These are phyloP conservation scores for Coix lacrymajobi DNA, from an alignment of 176 grass and related monocot species.

Conservation along the genomic window DNA sequence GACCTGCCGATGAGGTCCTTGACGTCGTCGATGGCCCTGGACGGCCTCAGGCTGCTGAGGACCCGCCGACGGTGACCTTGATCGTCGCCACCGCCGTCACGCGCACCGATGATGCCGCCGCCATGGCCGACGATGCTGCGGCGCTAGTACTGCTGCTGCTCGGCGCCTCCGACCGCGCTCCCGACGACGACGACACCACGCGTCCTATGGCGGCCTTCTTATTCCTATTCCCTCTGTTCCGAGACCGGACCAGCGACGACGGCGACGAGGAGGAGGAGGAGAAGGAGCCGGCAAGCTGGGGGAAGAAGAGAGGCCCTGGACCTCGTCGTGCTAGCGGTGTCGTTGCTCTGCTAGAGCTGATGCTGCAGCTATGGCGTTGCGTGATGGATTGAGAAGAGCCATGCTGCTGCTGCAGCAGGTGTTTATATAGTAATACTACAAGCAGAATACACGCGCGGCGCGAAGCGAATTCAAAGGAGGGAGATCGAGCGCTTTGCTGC, in stretches of 20 bases:
- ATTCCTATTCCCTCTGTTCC: background rate
- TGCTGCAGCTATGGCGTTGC: background rate
- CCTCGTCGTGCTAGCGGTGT: background rate
- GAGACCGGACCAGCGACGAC: background rate
- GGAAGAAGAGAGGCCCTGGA: background rate
- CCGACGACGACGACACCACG: background rate
- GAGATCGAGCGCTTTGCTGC: too few species aligned
- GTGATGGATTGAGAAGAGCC: conserved; percentile 5
- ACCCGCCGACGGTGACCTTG: conserved; percentile 28
- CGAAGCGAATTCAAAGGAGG: background rate
- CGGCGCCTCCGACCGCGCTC: background rate
- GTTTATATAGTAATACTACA: too few species aligned
- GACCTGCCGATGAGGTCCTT: conserved; percentile 48
- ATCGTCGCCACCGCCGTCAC: conserved; percentile 46
- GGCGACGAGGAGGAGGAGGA: background rate
- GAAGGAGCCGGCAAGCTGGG: background rate
- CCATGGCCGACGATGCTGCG: background rate
- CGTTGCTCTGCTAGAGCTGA: background rate
- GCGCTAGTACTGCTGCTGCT: background rate
- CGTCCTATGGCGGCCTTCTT: background rate
- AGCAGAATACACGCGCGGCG: too few species aligned
- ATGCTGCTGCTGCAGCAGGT: background rate
- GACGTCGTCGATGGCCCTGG: conserved; percentile 33
- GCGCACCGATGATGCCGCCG: background rate
- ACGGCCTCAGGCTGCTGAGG: conserved; percentile 27